Base-by-base conservation (phyloP, 208 protist genomes). In the Vickermania ingenoplastis region DNA sequence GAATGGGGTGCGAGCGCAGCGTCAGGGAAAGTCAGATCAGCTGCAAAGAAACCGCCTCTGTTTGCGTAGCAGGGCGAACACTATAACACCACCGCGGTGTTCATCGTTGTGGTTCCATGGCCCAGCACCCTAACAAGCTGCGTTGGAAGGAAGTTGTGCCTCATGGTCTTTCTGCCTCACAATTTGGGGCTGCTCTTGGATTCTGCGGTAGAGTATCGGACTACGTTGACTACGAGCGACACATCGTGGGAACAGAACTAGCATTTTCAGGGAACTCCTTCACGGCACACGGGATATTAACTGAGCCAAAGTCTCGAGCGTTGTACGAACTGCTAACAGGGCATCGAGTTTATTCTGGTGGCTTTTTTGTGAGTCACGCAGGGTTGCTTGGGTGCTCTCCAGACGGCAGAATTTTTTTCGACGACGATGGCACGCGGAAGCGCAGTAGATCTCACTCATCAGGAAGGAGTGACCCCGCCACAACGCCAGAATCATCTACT, bases 251-350 rank as follows among this genome's bases (percentile, higher is more conserved):
- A 3, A 93, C 89, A 0, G 73, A 84, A 57, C 63, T 78, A 22
- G 89, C 89, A 59, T 95, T 95, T 59, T 80, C 55, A 4, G 86
- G 89, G 2, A 95, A 95, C 68, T 72, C 63, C 5, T 77, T 31
- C 57, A 95, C 89, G 0, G 66, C 27, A 2, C 89, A 95, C 61
- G 89, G 89, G 41, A 92, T 89, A 56, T 53, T 28, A 41, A 95
- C 83, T 2, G 86, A 95, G 58, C 64, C 81, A 11, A 93, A 92
- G 69, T 67, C 89, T 0, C 73, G 89, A 7, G 49, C 81, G 0
- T 61, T 95, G 41, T 95, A 95, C 67, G 89, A 95, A 58, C 29
- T 93, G 4, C 65, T 92, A n/a, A 89, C 84, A 0, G 81, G 82
- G 1, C 65, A 57, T 30, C 7, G 67, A 27, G 86, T 93, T 25